A percentile compares a stretch with the other conserved stretches of the same genome.
Evolutionary conservation across 345 rosid species (phyloP).

Genomic region (Eucalyptus erythrocorys): DNA sequence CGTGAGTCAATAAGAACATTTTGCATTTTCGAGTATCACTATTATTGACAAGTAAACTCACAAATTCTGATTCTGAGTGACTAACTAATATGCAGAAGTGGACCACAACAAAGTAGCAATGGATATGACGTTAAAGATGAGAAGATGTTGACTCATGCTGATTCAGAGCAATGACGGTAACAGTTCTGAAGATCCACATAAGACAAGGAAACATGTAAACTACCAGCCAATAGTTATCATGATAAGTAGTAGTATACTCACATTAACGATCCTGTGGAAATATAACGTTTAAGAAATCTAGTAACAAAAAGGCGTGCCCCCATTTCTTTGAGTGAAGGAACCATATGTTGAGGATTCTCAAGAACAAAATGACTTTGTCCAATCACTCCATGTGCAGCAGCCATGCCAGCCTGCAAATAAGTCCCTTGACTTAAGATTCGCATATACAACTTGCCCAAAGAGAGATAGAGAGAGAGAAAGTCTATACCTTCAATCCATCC

Average conservation of each 20-base stretch:
- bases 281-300: slow-evolving; percentile 53
- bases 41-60: too few relatives aligned
- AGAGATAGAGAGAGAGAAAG: background rate
- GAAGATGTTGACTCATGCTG: too few relatives aligned
- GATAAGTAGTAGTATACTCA: slow-evolving; percentile 25
- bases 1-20: too few relatives aligned
- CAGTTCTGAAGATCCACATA: background rate
- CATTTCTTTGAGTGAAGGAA: slow-evolving; percentile 55
- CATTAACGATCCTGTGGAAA: slow-evolving; percentile 57
- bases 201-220: background rate
- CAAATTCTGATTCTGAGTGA: too few relatives aligned
- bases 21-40: too few relatives aligned
- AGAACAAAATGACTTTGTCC: slow-evolving; percentile 31
- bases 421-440: background rate
- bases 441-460: background rate
- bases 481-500: slow-evolving; percentile 71
- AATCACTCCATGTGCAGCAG: slow-evolving; percentile 56
- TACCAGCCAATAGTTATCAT: background rate
- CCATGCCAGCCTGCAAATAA: slow-evolving; percentile 54
- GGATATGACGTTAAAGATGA: too few relatives aligned
- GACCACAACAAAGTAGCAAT: too few relatives aligned
- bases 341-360: slow-evolving; percentile 69
- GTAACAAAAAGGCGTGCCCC: slow-evolving; percentile 71
- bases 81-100: too few relatives aligned
- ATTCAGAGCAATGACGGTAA: background rate